phyloP scores from a whole-genome alignment of 208 protist species.

The Acanthamoeba royreba region DNA sequence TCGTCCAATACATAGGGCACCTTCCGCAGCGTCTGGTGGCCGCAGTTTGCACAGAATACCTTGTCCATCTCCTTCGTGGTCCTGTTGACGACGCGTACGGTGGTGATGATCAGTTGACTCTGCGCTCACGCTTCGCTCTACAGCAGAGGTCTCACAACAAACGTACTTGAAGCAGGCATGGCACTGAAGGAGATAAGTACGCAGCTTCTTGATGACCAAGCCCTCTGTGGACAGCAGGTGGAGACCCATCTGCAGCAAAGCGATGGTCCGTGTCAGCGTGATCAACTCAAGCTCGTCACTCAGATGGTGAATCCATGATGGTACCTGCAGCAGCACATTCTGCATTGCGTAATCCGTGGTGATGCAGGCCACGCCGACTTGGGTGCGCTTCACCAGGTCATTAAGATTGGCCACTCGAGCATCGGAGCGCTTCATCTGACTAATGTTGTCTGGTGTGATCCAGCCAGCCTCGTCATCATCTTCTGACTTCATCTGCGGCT shows the following conservation, averaged over 20 bases:
- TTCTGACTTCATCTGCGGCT: no score
- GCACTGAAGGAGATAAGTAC: slow-evolving; percentile 50
- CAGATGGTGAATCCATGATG: no score
- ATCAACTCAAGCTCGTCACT: no score
- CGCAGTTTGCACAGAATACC: neutral
- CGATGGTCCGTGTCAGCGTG: no score
- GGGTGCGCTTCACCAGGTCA: neutral
- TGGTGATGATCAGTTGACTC: no score
- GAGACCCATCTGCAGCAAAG: slow-evolving; percentile 56
- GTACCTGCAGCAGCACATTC: slow-evolving; percentile 50
- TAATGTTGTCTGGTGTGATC: slow-evolving; percentile 60
- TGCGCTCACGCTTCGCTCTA: no score
- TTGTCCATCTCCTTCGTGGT: neutral
- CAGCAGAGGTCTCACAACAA: no score
- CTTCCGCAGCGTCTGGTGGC: neutral
- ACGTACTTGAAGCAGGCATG: slow-evolving; percentile 55
- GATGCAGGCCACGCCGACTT: slow-evolving; percentile 38
- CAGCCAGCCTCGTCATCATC: slow-evolving; percentile 43
- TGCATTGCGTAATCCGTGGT: slow-evolving; percentile 62
- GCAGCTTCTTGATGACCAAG: slow-evolving; percentile 44
- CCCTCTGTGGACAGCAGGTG: slow-evolving; percentile 41
- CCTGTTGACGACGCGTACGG: no score
- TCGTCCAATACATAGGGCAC: neutral
- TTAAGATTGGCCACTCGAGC: neutral
- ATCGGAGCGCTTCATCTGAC: neutral